Evolutionary conservation across 768 basidiomycete genomes (phyloP), one percentile per base, ranked within the genome.

Genomic region (Leccinum ochraceum): DNA sequence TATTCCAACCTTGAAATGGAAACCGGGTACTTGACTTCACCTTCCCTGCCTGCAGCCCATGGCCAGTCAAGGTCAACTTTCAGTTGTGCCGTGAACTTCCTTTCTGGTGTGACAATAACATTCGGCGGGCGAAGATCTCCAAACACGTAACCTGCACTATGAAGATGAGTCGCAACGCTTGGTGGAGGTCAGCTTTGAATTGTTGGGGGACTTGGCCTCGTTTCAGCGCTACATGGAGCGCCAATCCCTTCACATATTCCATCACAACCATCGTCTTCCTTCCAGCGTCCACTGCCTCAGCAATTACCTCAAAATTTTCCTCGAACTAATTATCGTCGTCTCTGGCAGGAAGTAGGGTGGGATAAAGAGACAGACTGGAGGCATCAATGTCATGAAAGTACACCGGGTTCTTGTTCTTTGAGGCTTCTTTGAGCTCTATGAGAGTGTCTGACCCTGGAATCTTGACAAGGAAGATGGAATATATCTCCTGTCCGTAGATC

Each of bases 111-210:
- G 50, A 75, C 58, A 20, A 80, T 59, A 30, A 80, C 61, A 57
- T 80, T 80, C 3, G 63, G 70, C 8, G 1, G 3, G 8, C 75
- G 75, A 17, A 80, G 64, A 54, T 80, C 26, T 4, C 26, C 79
- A 60, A 71, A 74, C 3, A 80, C 77, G 28, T 70, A 75, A 3
- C 69, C 75, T 13, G 51, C 44, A 20, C n/a, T 24, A 55, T 79
- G 78, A 44, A 78, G 68, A 0, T 58, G 22, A n/a, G n/a, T 17
- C 37, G 9, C 9, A 76, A 14, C 4, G 63, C 66, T 0, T 39
- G 6, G 14, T 53, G 36, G 36, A 79, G 56, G 51, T 74, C 65
- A 6, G 61, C 7, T 51, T 58, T 42, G 53, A 70, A 67, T 10
- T 20, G 14, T 9, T 36, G 16, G 1, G 75, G 63, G 53, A 70